Conservation (phyloP, 176 grass and related monocot species). For the Hsuehochloa calcarea region DNA sequence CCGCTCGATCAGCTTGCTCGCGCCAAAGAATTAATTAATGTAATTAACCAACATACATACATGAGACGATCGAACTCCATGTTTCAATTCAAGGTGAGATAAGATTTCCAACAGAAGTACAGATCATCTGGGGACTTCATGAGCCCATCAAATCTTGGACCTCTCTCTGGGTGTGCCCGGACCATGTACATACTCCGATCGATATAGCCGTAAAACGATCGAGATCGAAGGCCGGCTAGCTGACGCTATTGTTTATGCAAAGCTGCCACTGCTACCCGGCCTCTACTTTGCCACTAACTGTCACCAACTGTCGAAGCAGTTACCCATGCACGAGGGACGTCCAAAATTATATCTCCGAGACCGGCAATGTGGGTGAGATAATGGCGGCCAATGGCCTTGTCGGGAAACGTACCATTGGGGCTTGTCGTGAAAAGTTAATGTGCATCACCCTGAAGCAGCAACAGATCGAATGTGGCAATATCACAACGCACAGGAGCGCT, state of each 20-base stretch:
- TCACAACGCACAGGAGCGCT: not conserved
- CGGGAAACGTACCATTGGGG: not conserved
- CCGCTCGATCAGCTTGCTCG: not conserved
- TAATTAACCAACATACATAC: not conserved
- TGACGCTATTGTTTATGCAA: conserved; percentile 34
- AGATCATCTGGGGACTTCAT: not conserved
- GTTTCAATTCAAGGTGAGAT: not conserved
- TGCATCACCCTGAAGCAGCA: not conserved
- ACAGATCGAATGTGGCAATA: not conserved
- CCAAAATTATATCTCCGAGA: not conserved
- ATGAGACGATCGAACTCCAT: not conserved
- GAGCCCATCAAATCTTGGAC: not conserved
- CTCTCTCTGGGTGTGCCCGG: not conserved
- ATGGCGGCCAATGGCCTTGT: conserved; percentile 46
- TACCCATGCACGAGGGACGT: not conserved
- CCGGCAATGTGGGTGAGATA: conserved; percentile 31
- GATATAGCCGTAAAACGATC: not conserved
- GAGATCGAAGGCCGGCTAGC: not conserved
- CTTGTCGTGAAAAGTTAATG: too few species aligned
- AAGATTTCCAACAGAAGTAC: not conserved
- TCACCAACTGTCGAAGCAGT: conserved; percentile 28
- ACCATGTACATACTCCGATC: not conserved
- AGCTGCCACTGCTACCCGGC: not conserved
- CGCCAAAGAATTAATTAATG: not conserved
- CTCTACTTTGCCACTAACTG: conserved; percentile 30